These are phyloP conservation scores for Aspergillus affinis DNA, from an alignment of 495 filamentous ascomycete genomes.

Conservation along the genomic window DNA sequence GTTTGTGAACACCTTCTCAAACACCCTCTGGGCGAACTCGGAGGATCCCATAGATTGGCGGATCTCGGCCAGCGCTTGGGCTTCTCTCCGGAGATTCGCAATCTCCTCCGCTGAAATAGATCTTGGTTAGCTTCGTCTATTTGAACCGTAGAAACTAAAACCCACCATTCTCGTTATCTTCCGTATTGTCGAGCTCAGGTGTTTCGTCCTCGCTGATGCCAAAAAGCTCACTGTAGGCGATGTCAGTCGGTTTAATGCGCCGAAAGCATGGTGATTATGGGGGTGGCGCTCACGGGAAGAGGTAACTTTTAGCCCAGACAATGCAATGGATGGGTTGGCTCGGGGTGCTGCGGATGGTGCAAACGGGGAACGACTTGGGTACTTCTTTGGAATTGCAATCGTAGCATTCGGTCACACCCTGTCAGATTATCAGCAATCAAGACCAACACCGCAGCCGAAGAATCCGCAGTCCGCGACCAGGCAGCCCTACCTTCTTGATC, in stretches of 20 bases:
- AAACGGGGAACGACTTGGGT: slow-evolving; percentile 90
- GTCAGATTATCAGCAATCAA: slow-evolving; percentile 17
- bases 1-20: slow-evolving; percentile 86
- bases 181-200: slow-evolving; percentile 68
- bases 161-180: slow-evolving; percentile 76
- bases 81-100: slow-evolving; percentile 76
- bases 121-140: slow-evolving; percentile 22
- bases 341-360: slow-evolving; percentile 93
- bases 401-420: slow-evolving; percentile 93
- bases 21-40: slow-evolving; percentile 78
- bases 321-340: slow-evolving; percentile 98
- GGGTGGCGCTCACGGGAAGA: slow-evolving; percentile 64
- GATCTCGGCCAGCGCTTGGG: slow-evolving; percentile 79
- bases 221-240: slow-evolving; percentile 68
- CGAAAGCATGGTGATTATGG: neutral
- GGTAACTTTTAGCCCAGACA: slow-evolving; percentile 97
- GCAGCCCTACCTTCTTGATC: slow-evolving; percentile 70
- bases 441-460: neutral
- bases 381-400: slow-evolving; percentile 87
- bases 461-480: neutral
- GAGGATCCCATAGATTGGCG: slow-evolving; percentile 77
- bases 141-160: neutral
- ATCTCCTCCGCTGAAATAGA: slow-evolving; percentile 68
- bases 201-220: slow-evolving; percentile 82
- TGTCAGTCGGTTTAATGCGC: slow-evolving; percentile 15